phyloP scores from a whole-genome alignment of 139 green algal genomes.

The Chlorella sp. region DNA sequence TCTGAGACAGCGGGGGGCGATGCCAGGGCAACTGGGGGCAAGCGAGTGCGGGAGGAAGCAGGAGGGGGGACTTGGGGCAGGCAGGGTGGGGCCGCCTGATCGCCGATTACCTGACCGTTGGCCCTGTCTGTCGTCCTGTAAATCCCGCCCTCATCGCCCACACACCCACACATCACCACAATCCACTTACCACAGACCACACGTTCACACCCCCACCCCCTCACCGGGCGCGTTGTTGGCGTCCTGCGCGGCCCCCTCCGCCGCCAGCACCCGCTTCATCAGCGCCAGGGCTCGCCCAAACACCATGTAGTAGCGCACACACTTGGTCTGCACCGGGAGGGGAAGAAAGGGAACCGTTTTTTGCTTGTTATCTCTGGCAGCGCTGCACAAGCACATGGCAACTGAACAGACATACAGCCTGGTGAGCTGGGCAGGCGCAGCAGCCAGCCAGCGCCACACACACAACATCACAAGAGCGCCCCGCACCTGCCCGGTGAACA shows the following conservation, averaged over 20 bases:
- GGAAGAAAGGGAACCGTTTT: no score
- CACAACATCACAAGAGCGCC: neutral
- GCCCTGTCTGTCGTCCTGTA: no score
- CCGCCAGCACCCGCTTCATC: slow-evolving; percentile 49
- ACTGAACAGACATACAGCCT: no score
- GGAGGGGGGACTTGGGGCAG: no score
- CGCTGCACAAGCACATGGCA: no score
- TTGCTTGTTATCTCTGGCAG: no score
- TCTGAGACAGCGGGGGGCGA: neutral
- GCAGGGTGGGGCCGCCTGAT: no score
- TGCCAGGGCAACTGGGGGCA: no score
- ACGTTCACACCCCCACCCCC: neutral
- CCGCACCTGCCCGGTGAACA: slow-evolving; percentile 82
- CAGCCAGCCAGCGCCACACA: no score
- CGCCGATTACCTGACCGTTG: no score
- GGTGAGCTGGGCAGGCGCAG: neutral
- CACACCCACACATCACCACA: neutral
- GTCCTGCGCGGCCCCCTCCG: slow-evolving; percentile 69
- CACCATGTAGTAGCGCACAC: slow-evolving; percentile 93
- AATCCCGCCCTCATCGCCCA: no score
- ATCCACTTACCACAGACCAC: neutral
- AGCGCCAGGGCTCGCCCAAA: slow-evolving; percentile 71
- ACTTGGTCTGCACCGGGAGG: slow-evolving; percentile 72
- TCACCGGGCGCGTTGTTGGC: slow-evolving; percentile 28
- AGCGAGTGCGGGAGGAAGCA: no score